phyloP scores from a whole-genome alignment of 202 grass and related monocot species.

The Alloteropsis angusta region DNA sequence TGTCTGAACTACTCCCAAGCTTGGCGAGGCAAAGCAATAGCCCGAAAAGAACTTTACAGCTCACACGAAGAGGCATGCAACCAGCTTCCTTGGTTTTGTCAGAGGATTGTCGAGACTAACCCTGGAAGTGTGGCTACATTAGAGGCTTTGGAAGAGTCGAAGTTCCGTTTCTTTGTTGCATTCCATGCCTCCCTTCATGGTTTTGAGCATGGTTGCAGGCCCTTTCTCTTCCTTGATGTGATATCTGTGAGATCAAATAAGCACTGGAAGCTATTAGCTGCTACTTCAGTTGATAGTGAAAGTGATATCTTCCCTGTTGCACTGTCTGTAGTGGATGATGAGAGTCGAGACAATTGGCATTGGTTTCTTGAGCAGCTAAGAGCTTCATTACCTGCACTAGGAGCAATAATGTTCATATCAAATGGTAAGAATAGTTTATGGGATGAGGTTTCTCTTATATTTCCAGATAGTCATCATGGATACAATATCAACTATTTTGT shows the following conservation, averaged over 20 bases:
- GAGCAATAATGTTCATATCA: conserved; percentile 73
- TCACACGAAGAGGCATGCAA: conserved; percentile 75
- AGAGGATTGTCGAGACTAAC: conserved; percentile 78
- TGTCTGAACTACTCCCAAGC: conserved; percentile 93
- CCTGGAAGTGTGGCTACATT: conserved; percentile 83
- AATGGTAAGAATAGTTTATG: conserved; percentile 67
- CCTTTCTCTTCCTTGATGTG: conserved; percentile 75
- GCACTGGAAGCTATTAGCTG: conserved; percentile 71
- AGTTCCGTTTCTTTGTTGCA: conserved; percentile 84
- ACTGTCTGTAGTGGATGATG: conserved; percentile 74
- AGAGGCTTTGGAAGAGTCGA: conserved; percentile 72
- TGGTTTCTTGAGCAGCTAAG: conserved; percentile 93
- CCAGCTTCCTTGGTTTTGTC: conserved; percentile 89
- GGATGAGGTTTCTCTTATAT: conserved; percentile 57
- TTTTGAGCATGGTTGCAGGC: conserved; percentile 92
- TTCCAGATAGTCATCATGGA: conserved; percentile 72
- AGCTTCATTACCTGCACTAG: conserved; percentile 32
- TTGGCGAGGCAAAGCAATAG: conserved; percentile 93
- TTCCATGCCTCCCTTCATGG: conserved; percentile 84
- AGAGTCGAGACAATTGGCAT: conserved; percentile 65
- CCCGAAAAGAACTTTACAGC: conserved; percentile 80
- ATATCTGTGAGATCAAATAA: conserved; percentile 73
- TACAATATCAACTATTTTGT: conserved; percentile 61
- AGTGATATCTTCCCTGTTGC: conserved; percentile 82
- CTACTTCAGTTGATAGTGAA: conserved; percentile 76